A percentile compares a stretch with the other conserved stretches of the same genome.
Conservation (phyloP, 345 rosid genomes). For the Hibiscus mutabilis region DNA sequence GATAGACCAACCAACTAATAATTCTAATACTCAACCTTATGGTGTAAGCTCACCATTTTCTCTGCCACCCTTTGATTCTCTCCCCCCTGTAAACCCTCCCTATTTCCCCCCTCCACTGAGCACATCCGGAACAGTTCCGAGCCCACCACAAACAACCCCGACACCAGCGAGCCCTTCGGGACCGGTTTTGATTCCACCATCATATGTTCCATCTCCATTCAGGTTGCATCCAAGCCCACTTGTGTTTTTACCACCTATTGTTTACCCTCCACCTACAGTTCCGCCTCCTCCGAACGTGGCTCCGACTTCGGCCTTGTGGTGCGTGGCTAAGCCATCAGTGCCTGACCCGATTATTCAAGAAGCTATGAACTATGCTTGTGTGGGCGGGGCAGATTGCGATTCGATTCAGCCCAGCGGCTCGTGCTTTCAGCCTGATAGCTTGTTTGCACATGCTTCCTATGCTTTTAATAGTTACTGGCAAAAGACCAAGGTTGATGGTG, state of each 20-base stretch:
- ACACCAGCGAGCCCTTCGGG: background rate
- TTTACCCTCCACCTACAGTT: conserved; percentile 67
- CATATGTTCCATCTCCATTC: conserved; percentile 28
- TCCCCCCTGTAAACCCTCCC: conserved; percentile 39
- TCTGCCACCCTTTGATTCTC: conserved; percentile 53
- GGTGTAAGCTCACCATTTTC: conserved; percentile 49
- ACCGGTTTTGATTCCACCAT: conserved; percentile 34
- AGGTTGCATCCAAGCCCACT: conserved; percentile 27
- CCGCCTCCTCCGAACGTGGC: conserved; percentile 37
- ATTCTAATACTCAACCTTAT: conserved; percentile 42
- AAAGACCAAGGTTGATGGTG: conserved; percentile 64
- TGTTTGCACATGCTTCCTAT: conserved; percentile 79
- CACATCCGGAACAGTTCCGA: background rate
- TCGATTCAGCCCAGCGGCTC: conserved; percentile 58
- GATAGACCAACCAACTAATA: conserved; percentile 38
- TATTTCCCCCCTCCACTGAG: background rate
- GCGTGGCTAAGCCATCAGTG: conserved; percentile 91
- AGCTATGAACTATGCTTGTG: conserved; percentile 95
- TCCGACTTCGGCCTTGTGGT: conserved; percentile 58
- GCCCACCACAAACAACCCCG: too few species aligned
- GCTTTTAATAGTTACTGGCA: conserved; percentile 98
- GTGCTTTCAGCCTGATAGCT: conserved; percentile 68
- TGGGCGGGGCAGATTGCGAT: conserved; percentile 77
- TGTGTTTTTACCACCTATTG: conserved; percentile 56
- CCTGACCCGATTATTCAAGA: conserved; percentile 91